phyloP scores from a whole-genome alignment of 176 grass and related monocot species.

The Avena sativa region DNA sequence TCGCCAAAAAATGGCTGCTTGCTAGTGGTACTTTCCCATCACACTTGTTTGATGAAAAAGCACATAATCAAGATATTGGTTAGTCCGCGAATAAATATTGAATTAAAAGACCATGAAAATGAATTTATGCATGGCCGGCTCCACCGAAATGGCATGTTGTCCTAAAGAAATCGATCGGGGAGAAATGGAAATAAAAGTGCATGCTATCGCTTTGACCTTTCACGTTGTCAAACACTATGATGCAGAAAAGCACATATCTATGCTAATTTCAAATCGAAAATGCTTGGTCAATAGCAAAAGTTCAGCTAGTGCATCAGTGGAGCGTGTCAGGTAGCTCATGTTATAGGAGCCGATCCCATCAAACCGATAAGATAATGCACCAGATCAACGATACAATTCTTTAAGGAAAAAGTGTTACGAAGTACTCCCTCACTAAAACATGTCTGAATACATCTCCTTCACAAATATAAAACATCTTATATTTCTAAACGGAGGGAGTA shows the following conservation, averaged over 20 bases:
- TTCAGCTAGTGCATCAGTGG: slow-evolving; percentile 7
- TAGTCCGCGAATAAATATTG: background rate
- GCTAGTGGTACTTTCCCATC: background rate
- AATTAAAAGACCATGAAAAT: background rate
- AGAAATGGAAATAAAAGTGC: slow-evolving; percentile 7
- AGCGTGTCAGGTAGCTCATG: background rate
- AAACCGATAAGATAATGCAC: slow-evolving; percentile 4
- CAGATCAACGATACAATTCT: background rate
- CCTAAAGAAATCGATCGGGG: background rate
- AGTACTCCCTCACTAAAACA: too few relatives aligned
- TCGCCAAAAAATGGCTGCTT: background rate
- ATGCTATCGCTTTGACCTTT: slow-evolving; percentile 33
- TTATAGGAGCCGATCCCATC: background rate
- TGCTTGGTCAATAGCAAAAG: slow-evolving; percentile 20
- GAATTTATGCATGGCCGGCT: background rate
- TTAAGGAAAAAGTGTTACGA: background rate
- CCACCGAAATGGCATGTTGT: background rate
- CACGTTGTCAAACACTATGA: slow-evolving; percentile 25
- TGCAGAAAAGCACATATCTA: background rate
- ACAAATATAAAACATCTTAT: too few relatives aligned
- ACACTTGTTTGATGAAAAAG: background rate
- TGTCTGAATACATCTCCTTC: too few relatives aligned
- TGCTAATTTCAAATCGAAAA: background rate
- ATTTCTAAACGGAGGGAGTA: too few relatives aligned
- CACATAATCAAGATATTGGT: background rate